Conservation (phyloP, 257 asterid species). For the Osmanthus fragrans region DNA sequence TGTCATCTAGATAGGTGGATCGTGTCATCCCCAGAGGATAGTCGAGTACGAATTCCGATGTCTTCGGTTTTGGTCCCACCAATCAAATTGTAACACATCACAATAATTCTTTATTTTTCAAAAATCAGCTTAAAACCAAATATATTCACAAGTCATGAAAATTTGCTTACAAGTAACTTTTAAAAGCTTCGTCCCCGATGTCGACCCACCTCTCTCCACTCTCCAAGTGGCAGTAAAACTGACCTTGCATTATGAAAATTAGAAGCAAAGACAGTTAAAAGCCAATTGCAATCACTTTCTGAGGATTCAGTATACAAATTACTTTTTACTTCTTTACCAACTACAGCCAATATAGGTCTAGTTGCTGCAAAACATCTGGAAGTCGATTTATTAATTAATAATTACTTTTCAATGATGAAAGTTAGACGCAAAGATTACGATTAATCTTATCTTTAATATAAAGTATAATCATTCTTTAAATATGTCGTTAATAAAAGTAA, state of each 20-base stretch:
- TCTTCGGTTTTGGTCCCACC: too few relatives aligned
- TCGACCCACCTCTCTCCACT: too few relatives aligned
- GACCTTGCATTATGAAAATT: neutral
- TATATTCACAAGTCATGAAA: too few relatives aligned
- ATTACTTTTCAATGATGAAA: neutral
- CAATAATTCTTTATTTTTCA: too few relatives aligned
- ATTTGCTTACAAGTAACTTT: too few relatives aligned
- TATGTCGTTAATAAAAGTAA: neutral
- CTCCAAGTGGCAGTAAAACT: too few relatives aligned
- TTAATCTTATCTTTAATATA: constrained; percentile 21
- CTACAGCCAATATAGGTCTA: neutral
- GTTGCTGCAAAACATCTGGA: neutral
- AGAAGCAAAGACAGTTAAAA: neutral
- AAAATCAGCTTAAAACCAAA: too few relatives aligned
- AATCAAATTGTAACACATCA: too few relatives aligned
- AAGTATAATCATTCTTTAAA: constrained; percentile 12
- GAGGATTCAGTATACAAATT: neutral
- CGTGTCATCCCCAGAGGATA: too few relatives aligned
- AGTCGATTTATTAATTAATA: neutral
- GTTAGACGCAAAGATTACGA: neutral
- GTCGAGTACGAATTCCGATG: too few relatives aligned
- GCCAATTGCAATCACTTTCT: neutral
- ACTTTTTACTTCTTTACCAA: neutral
- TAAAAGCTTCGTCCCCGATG: too few relatives aligned
- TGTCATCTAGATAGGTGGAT: too few relatives aligned